A percentile compares a stretch with the other conserved stretches of the same genome.
These are phyloP conservation scores for Rhizopus microsporus DNA, from an alignment of 371 early-diverging fungal genomes.

Conservation along the genomic window DNA sequence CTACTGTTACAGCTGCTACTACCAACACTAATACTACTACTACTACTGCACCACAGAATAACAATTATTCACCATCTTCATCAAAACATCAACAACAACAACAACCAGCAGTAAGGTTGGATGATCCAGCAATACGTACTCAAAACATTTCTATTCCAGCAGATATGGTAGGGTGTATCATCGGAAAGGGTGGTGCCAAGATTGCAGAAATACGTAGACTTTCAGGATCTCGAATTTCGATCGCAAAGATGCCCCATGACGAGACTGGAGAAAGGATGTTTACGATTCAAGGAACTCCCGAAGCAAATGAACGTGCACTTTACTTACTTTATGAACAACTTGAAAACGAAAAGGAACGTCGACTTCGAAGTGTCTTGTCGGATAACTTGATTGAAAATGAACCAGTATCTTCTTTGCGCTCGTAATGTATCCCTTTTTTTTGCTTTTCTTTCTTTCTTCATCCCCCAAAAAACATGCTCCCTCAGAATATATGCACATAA, in stretches of 20 bases:
- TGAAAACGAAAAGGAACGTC: constrained; percentile 84
- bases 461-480: no score
- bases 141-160: constrained; percentile 88
- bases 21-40: constrained; percentile 33
- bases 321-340: constrained; percentile 86
- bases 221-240: constrained; percentile 84
- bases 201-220: constrained; percentile 89
- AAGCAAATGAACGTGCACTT: constrained; percentile 86
- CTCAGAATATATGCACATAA: no score
- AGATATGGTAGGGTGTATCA: constrained; percentile 94
- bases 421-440: no score
- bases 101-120: constrained; percentile 7
- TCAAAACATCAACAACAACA: constrained; percentile 10
- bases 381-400: constrained; percentile 43
- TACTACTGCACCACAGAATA: constrained; percentile 37
- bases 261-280: constrained; percentile 83
- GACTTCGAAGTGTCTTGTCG: constrained; percentile 50
- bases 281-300: constrained; percentile 85
- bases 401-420: not conserved
- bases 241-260: constrained; percentile 79
- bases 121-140: constrained; percentile 55
- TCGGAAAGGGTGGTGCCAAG: constrained; percentile 87
- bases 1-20: constrained; percentile 30
- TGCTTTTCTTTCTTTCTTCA: no score
- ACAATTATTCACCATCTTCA: not conserved